Conservation (phyloP, 352 stramenopile species). For the Globisporangium middletonii region DNA sequence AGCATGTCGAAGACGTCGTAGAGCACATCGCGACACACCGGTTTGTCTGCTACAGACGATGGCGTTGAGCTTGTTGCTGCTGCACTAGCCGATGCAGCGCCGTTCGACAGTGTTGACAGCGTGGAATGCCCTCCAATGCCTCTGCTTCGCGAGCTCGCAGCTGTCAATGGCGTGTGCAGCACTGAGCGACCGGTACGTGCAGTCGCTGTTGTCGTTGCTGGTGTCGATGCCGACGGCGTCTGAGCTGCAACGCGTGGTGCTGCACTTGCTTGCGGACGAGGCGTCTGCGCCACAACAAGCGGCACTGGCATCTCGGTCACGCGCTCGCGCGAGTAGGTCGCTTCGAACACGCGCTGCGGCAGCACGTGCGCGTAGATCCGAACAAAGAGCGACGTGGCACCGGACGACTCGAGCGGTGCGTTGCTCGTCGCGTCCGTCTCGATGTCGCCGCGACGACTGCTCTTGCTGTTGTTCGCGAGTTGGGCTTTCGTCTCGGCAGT, state of each 20-base stretch:
- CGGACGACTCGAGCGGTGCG: not conserved
- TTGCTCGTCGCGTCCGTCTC: not conserved
- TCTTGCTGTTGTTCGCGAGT: slow-evolving; percentile 11
- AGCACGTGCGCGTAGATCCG: slow-evolving; percentile 58
- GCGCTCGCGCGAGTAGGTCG: slow-evolving; percentile 30
- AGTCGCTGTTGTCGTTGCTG: not conserved
- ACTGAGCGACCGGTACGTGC: not conserved
- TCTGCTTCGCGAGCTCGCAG: not conserved
- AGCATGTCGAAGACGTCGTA: slow-evolving; percentile 54
- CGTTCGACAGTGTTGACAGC: not conserved
- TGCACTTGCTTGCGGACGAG: not conserved
- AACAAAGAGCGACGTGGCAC: slow-evolving; percentile 30
- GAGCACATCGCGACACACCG: slow-evolving; percentile 35
- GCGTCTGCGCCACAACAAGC: slow-evolving; percentile 4
- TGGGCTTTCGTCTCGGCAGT: not conserved
- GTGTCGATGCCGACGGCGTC: not conserved
- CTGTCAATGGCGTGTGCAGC: slow-evolving; percentile 7
- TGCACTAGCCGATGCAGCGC: slow-evolving; percentile 1
- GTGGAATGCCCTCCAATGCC: not conserved
- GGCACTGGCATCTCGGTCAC: slow-evolving; percentile 31
- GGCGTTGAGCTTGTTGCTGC: not conserved
- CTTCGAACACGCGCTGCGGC: slow-evolving; percentile 39
- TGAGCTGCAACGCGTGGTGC: not conserved
- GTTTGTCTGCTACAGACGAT: slow-evolving; percentile 6
- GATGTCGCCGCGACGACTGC: not conserved